These are phyloP conservation scores for Penicillium cataractarum DNA, from an alignment of 495 filamentous ascomycete genomes.

Conservation along the genomic window DNA sequence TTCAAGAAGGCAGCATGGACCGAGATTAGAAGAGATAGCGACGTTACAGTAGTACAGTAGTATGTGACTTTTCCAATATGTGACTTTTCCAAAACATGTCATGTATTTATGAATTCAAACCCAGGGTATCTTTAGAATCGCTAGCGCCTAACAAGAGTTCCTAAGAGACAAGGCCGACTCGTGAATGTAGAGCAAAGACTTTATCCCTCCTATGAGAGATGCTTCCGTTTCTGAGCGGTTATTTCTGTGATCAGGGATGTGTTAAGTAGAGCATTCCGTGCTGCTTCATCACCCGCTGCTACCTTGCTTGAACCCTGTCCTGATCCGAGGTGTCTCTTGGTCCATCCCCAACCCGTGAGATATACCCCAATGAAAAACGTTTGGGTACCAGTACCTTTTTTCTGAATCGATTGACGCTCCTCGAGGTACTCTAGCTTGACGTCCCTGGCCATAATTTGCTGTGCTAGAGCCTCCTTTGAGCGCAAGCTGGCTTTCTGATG, in stretches of 20 bases:
- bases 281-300: conserved; percentile 74
- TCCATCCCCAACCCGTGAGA: conserved; percentile 74
- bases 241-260: conserved; percentile 60
- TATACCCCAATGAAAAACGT: conserved; percentile 72
- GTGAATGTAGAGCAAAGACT: not conserved
- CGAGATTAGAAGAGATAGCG: too few species aligned
- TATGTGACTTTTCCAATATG: too few species aligned
- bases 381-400: conserved; percentile 57
- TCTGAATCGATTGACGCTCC: conserved; percentile 52
- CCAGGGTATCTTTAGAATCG: not conserved
- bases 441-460: conserved; percentile 58
- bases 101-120: not conserved
- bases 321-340: conserved; percentile 62
- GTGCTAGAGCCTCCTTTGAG: conserved; percentile 59
- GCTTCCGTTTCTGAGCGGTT: conserved; percentile 13
- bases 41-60: too few species aligned
- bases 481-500: conserved; percentile 43
- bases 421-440: conserved; percentile 70
- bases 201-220: not conserved
- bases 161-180: not conserved
- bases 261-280: conserved; percentile 63
- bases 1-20: too few species aligned
- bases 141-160: not conserved
- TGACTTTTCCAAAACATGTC: not conserved
- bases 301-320: conserved; percentile 72